Evolutionary conservation across 2,329 filamentous ascomycete genomes (phyloP), one percentile per base, ranked within the genome.

Genomic region (Aureobasidium vineae): DNA sequence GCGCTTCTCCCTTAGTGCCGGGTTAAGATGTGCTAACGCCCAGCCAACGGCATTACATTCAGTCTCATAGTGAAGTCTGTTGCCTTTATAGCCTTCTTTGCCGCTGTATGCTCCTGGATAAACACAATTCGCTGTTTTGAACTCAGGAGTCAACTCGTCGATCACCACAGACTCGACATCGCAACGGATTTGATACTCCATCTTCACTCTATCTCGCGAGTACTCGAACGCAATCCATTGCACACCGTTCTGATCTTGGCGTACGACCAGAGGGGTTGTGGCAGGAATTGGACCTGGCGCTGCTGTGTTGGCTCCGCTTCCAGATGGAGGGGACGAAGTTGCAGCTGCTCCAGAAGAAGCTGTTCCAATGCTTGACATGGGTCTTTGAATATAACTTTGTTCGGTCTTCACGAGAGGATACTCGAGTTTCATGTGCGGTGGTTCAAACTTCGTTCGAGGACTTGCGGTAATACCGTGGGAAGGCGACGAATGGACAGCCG

Each of bases 21-120:
- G 89, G 77, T 99, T 99, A 64, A 99, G 81, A 75, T 98, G 90
- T 2, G 95, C 95, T 71, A 99, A 80, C 15, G 94, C 94, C 95
- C 95, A 99, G n/a, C 95, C 95, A n/a, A 99, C 95, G 0, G 92
- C 92, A 80, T 99, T 99, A 84, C 95, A 99, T 80, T 99, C 95
- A 19, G 92, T 97, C 82, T 99, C 95, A 78, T 99, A 99, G 72
- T 95, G 90, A 71, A 97, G 81, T 19, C 95, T 89, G 77, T 99
- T 99, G 68, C 95, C 95, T 68, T 93, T 90, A 82, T 99, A 99
- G 76, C 96, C 90, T 67, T 98, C 94, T 79, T 98, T 98, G 71
- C 88, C 86, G 78, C 92, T 96, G 82, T 93, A 97, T 4, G 95
- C 95, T 68, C 95, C 87, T 3, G 95, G 95, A 75, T 98, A 99